phyloP scores from a whole-genome alignment of 2,329 filamentous ascomycete genomes.

The Pseudogymnoascus sp. region DNA sequence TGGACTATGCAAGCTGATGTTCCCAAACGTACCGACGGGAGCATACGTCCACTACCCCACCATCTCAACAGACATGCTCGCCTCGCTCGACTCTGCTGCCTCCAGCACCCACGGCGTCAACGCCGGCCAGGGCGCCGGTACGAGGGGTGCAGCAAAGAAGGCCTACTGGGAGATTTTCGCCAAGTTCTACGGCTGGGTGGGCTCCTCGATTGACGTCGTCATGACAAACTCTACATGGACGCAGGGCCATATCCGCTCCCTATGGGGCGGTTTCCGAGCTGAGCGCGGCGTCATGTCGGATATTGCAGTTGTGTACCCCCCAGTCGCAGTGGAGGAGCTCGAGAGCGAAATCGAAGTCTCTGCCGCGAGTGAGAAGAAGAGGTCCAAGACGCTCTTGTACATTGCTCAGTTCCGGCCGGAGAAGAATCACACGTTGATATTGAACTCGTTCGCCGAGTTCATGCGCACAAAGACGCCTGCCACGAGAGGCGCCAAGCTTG shows the following conservation, averaged over 20 bases:
- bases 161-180: slow-evolving; percentile 85
- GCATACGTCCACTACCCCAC: slow-evolving; percentile 98
- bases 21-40: slow-evolving; percentile 69
- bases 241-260: slow-evolving; percentile 64
- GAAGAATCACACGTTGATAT: slow-evolving; percentile 85
- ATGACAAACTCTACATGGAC: slow-evolving; percentile 99
- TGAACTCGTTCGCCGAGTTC: slow-evolving; percentile 76
- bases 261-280: slow-evolving; percentile 60
- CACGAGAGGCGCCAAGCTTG: slow-evolving; percentile 52
- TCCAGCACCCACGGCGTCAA: slow-evolving; percentile 57
- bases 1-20: slow-evolving; percentile 72
- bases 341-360: slow-evolving; percentile 65
- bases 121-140: slow-evolving; percentile 68
- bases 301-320: slow-evolving; percentile 78
- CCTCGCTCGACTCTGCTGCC: slow-evolving; percentile 57
- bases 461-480: slow-evolving; percentile 47
- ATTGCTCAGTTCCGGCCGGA: slow-evolving; percentile 97
- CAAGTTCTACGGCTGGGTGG: slow-evolving; percentile 69
- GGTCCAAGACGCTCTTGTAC: slow-evolving; percentile 71
- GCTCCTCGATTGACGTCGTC: slow-evolving; percentile 77
- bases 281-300: slow-evolving; percentile 39
- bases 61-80: slow-evolving; percentile 95
- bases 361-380: slow-evolving; percentile 54
- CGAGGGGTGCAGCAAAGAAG: slow-evolving; percentile 62
- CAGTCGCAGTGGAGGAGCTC: slow-evolving; percentile 81